phyloP scores from a whole-genome alignment of 1,139 yeast genomes.

The Yamadazyma mexicana region DNA sequence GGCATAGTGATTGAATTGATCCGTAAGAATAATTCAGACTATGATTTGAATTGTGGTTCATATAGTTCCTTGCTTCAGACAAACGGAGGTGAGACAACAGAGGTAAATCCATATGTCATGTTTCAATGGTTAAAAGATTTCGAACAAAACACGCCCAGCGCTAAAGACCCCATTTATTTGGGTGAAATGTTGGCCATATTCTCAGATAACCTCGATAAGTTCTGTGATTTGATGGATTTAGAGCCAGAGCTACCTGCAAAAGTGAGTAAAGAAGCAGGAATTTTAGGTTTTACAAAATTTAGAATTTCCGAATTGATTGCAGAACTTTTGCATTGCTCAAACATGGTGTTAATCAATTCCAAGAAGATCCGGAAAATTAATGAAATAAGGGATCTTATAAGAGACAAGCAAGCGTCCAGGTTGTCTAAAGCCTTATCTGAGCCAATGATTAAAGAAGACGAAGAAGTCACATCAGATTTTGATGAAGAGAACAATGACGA shows the following conservation, averaged over 20 bases:
- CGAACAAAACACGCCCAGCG: slow-evolving; percentile 50
- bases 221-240: slow-evolving; percentile 29
- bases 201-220: slow-evolving; percentile 36
- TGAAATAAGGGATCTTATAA: slow-evolving; percentile 34
- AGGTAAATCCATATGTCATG: slow-evolving; percentile 44
- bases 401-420: slow-evolving; percentile 32
- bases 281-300: slow-evolving; percentile 44
- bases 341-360: slow-evolving; percentile 48
- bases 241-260: slow-evolving; percentile 27
- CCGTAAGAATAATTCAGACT: slow-evolving; percentile 49
- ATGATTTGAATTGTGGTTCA: slow-evolving; percentile 46
- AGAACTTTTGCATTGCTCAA: slow-evolving; percentile 48
- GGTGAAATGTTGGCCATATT: slow-evolving; percentile 46
- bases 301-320: slow-evolving; percentile 47
- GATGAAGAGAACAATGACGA: background rate
- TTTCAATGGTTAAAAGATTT: slow-evolving; percentile 49
- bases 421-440: slow-evolving; percentile 38
- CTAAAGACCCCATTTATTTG: slow-evolving; percentile 45
- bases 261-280: slow-evolving; percentile 16
- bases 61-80: slow-evolving; percentile 34
- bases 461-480: no score
- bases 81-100: slow-evolving; percentile 35
- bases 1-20: slow-evolving; percentile 49
- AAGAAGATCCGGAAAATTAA: slow-evolving; percentile 37
- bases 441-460: slow-evolving; percentile 14